Conservation (phyloP, 306 rosid genomes). For the Cucurbita moschata region DNA sequence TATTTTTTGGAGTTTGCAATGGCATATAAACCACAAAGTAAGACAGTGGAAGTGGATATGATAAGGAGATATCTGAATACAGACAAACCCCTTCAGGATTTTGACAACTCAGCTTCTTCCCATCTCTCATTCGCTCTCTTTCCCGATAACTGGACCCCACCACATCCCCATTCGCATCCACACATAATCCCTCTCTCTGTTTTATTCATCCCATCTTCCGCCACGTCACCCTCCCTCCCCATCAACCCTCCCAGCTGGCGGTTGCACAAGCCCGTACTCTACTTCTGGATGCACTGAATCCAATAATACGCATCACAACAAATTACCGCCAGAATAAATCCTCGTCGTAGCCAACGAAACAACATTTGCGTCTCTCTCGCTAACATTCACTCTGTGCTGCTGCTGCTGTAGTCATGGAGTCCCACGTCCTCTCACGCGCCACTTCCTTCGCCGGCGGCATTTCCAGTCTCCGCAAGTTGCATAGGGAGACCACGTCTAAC, state of each 20-base stretch:
- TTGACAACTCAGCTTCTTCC: slow-evolving; percentile 17
- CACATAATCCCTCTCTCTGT: neutral
- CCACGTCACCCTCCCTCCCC: neutral
- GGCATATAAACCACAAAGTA: neutral
- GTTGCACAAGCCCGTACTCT: neutral
- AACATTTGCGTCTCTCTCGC: neutral
- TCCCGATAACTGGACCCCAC: slow-evolving; percentile 43
- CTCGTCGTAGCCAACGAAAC: neutral
- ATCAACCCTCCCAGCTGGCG: neutral
- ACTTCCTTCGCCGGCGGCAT: slow-evolving; percentile 21
- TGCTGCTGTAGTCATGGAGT: slow-evolving; percentile 37
- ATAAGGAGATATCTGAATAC: slow-evolving; percentile 19
- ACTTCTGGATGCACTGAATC: neutral
- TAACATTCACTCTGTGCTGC: neutral
- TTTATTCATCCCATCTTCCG: neutral
- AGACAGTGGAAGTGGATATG: neutral
- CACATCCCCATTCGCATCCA: slow-evolving; percentile 4
- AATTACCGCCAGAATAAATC: slow-evolving; percentile 13
- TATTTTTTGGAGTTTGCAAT: neutral
- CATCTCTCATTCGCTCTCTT: slow-evolving; percentile 23
- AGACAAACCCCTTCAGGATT: neutral
- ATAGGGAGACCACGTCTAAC: slow-evolving; percentile 12
- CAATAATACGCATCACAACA: neutral
- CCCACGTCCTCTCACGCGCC: slow-evolving; percentile 90
- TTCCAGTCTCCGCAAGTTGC: slow-evolving; percentile 32